These are phyloP conservation scores for Fusarium papillatum DNA, from an alignment of 2,329 filamentous ascomycete genomes.

Conservation along the genomic window DNA sequence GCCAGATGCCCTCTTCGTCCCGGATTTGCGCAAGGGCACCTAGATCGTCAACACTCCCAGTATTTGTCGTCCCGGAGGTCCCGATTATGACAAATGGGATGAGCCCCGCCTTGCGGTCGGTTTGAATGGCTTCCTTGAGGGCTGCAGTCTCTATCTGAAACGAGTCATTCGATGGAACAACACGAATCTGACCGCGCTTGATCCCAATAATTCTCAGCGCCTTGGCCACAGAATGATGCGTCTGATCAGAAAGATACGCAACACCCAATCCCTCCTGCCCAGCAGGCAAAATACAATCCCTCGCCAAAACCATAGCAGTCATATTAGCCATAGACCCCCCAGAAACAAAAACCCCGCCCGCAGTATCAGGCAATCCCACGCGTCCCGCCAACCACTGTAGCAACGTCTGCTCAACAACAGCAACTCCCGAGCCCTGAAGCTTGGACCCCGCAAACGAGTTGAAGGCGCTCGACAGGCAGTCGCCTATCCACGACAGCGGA, in stretches of 20 bases:
- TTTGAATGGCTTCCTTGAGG: neutral
- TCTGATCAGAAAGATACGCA: neutral
- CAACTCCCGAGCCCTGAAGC: neutral
- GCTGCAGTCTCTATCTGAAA: neutral
- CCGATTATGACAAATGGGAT: neutral
- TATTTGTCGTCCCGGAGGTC: neutral
- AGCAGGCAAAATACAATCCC: neutral
- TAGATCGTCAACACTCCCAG: neutral
- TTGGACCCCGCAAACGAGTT: neutral
- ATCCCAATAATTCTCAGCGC: neutral
- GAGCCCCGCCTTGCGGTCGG: neutral
- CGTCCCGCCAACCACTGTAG: neutral
- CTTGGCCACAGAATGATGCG: neutral
- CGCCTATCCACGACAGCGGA: neutral
- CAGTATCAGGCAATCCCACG: neutral
- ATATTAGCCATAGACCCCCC: neutral
- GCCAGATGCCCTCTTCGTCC: neutral
- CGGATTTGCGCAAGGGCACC: neutral
- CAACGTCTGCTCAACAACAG: neutral
- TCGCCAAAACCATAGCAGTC: slow-evolving; percentile 1
- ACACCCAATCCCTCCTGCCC: neutral
- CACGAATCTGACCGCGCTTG: neutral
- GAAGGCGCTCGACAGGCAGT: neutral
- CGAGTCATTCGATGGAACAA: neutral
- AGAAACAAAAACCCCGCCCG: neutral